Percentiles rank a stretch among this genome's conserved stretches.
Conservation (phyloP, 2,329 filamentous ascomycete genomes). For the Cryphonectria carpinicola region DNA sequence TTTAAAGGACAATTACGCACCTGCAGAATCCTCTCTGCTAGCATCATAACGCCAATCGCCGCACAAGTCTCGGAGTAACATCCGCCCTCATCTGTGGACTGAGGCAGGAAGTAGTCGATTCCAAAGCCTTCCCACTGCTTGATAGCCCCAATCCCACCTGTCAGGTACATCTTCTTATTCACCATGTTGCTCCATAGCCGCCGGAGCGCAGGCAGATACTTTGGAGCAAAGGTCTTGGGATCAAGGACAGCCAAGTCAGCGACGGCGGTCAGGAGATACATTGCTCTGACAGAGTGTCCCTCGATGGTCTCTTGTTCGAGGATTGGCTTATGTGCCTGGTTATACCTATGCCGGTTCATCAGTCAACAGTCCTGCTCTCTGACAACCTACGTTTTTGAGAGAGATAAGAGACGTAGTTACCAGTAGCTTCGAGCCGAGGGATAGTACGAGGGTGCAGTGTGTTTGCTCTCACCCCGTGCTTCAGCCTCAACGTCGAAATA, state of each 20-base stretch:
- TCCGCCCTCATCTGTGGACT: slow-evolving; percentile 61
- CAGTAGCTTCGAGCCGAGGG: slow-evolving; percentile 44
- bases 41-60: slow-evolving; percentile 62
- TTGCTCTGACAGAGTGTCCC: slow-evolving; percentile 62
- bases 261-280: slow-evolving; percentile 63
- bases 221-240: slow-evolving; percentile 13
- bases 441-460: slow-evolving; percentile 51
- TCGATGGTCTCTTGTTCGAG: slow-evolving; percentile 57
- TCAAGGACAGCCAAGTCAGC: slow-evolving; percentile 55
- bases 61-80: slow-evolving; percentile 67
- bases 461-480: slow-evolving; percentile 51
- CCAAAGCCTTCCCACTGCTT: slow-evolving; percentile 65
- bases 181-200: slow-evolving; percentile 64
- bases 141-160: slow-evolving; percentile 62
- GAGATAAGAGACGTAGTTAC: slow-evolving; percentile 35
- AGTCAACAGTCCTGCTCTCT: neutral
- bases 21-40: slow-evolving; percentile 59
- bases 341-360: slow-evolving; percentile 37
- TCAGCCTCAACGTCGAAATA: slow-evolving; percentile 59
- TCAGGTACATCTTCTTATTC: slow-evolving; percentile 64
- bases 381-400: neutral
- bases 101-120: slow-evolving; percentile 60
- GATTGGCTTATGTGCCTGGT: slow-evolving; percentile 60
- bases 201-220: slow-evolving; percentile 43
- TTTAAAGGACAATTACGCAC: slow-evolving; percentile 31